Conservation (phyloP, 2,329 filamentous ascomycete genomes). For the Sporothrix variecibatus region DNA sequence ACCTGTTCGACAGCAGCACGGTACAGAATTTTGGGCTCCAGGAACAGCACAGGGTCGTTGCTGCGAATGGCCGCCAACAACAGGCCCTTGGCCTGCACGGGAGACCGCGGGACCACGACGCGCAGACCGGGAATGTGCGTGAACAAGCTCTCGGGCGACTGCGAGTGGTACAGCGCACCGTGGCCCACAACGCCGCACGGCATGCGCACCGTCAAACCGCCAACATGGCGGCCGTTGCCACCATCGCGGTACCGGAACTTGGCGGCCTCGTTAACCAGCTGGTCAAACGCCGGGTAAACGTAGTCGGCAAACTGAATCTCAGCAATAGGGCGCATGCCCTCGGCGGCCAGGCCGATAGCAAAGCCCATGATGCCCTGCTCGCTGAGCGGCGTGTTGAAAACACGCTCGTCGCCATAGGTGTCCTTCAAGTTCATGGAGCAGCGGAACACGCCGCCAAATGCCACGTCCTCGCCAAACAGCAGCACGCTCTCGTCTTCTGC, state of each 20-base stretch:
- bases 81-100: constrained; percentile 84
- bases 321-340: constrained; percentile 89
- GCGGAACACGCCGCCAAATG: constrained; percentile 94
- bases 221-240: constrained; percentile 59
- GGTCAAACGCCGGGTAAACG: constrained; percentile 88
- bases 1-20: constrained; percentile 91
- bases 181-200: constrained; percentile 88
- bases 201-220: constrained; percentile 86
- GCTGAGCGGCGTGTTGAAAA: constrained; percentile 94
- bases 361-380: constrained; percentile 96
- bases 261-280: constrained; percentile 89
- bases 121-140: constrained; percentile 82
- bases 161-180: constrained; percentile 83
- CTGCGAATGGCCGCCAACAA: constrained; percentile 73
- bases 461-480: constrained; percentile 94
- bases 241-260: constrained; percentile 82
- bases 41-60: constrained; percentile 87
- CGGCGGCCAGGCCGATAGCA: constrained; percentile 83
- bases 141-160: constrained; percentile 86
- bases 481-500: constrained; percentile 82
- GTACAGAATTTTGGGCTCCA: constrained; percentile 94
- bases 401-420: constrained; percentile 81
- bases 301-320: constrained; percentile 98
- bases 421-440: constrained; percentile 89
- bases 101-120: constrained; percentile 83